A percentile compares a stretch with the other conserved stretches of the same genome.
Conservation (phyloP, 257 asterid species). For the Solanum pinnatisectum region DNA sequence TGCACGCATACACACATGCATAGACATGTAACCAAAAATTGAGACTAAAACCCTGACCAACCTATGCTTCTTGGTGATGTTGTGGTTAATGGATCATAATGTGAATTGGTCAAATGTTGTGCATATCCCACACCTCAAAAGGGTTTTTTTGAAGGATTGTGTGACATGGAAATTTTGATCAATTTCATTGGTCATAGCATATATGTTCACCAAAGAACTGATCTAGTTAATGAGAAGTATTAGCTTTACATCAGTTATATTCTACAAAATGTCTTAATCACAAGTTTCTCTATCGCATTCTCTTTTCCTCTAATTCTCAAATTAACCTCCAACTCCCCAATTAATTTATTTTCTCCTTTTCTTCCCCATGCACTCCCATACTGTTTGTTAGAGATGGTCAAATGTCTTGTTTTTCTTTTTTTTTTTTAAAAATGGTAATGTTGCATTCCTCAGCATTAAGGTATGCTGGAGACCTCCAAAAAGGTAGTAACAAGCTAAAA, state of each 20-base stretch:
- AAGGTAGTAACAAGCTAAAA: too few species aligned
- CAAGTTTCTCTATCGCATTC: neutral
- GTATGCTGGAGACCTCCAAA: too few species aligned
- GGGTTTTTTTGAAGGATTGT: neutral
- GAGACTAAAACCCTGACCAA: neutral
- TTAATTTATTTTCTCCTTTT: neutral
- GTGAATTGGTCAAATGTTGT: neutral
- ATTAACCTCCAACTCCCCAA: neutral
- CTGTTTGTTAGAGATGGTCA: neutral
- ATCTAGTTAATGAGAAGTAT: neutral
- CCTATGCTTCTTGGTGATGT: neutral
- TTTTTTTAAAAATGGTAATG: too few species aligned
- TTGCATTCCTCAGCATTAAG: too few species aligned
- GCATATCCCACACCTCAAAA: neutral
- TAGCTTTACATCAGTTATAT: neutral
- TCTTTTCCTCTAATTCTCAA: neutral
- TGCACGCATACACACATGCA: neutral
- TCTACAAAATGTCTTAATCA: neutral
- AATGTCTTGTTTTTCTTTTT: neutral
- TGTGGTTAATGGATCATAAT: neutral
- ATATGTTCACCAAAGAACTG: neutral
- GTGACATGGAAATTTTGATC: neutral
- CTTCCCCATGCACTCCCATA: neutral
- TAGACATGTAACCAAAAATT: neutral
- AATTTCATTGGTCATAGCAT: neutral